Conservation (phyloP, 306 rosid genomes). For the Bauhinia variegata region DNA sequence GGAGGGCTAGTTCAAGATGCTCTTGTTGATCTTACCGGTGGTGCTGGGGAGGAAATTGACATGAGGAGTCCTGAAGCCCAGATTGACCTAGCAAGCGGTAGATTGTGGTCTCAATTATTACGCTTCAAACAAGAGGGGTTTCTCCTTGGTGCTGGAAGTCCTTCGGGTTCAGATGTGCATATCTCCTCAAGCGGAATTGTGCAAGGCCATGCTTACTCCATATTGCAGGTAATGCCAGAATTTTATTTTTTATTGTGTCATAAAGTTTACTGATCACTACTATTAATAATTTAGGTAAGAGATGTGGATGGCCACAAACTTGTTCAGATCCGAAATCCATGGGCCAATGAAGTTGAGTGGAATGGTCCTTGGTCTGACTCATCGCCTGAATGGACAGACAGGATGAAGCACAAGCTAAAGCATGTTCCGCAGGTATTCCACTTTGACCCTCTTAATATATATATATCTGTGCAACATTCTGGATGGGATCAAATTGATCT, state of each 20-base stretch:
- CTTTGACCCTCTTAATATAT: conserved; percentile 4
- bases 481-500: no score
- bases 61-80: conserved; percentile 97
- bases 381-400: conserved; percentile 93
- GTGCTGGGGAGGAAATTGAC: conserved; percentile 99
- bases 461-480: conserved; percentile 9
- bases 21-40: conserved; percentile 98
- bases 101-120: conserved; percentile 95
- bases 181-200: conserved; percentile 98
- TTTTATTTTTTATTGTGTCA: background rate
- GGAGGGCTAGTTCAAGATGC: conserved; percentile 99
- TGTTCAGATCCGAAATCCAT: conserved; percentile 97
- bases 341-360: conserved; percentile 99
- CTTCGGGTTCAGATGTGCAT: conserved; percentile 97
- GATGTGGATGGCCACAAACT: conserved; percentile 99
- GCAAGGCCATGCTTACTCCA: conserved; percentile 98
- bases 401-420: conserved; percentile 97
- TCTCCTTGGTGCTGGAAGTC: conserved; percentile 98
- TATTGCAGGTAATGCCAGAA: conserved; percentile 71
- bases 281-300: conserved; percentile 59
- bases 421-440: conserved; percentile 77
- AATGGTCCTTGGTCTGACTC: conserved; percentile 99
- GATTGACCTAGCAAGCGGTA: conserved; percentile 99
- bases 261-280: conserved; percentile 15
- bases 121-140: conserved; percentile 97